These are phyloP conservation scores for Penicillium sp. DNA, from an alignment of 2,329 filamentous ascomycete species.

Conservation along the genomic window DNA sequence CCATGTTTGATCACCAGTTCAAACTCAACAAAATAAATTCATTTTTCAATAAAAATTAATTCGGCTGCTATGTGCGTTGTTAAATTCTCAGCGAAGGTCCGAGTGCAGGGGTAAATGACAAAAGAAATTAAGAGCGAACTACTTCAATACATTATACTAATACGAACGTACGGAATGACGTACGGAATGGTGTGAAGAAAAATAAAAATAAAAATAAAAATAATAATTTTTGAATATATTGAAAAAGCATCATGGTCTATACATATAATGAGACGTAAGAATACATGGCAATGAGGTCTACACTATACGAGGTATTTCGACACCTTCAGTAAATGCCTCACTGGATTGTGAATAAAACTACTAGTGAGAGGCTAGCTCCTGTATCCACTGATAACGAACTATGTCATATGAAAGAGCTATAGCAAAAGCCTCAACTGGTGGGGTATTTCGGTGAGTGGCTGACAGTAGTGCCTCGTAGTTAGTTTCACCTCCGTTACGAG, in stretches of 20 bases:
- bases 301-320: conserved; percentile 7
- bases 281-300: no score
- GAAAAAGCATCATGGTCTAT: no score
- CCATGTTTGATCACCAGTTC: background rate
- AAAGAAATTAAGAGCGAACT: background rate
- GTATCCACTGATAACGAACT: conserved; percentile 8
- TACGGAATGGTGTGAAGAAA: no score
- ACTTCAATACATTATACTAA: no score
- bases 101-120: background rate
- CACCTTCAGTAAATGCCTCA: conserved; percentile 18
- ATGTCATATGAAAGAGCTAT: conserved; percentile 9
- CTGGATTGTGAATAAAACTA: conserved; percentile 12
- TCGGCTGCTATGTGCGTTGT: background rate
- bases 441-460: conserved; percentile 2
- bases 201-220: no score
- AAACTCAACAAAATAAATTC: background rate
- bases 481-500: background rate
- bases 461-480: conserved; percentile 3
- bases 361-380: conserved; percentile 8
- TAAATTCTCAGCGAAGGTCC: background rate
- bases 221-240: no score
- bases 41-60: background rate
- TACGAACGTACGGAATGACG: no score
- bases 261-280: no score
- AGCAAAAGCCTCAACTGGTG: conserved; percentile 13